phyloP scores from a whole-genome alignment of 2,329 filamentous ascomycete species.

The Colletotrichum australisinense region DNA sequence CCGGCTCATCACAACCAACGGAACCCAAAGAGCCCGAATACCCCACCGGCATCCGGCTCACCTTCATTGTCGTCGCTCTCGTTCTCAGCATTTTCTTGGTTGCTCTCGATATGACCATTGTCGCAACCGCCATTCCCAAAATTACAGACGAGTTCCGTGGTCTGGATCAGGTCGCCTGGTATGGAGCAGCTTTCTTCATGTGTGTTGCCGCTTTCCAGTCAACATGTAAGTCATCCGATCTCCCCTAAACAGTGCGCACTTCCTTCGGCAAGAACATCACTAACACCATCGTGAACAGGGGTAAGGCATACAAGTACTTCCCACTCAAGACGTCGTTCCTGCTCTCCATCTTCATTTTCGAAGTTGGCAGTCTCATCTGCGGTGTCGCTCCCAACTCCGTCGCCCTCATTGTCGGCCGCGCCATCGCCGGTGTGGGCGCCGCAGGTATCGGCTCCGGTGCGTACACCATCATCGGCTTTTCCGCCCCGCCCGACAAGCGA shows the following conservation, averaged over 20 bases:
- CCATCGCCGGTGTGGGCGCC: slow-evolving; percentile 58
- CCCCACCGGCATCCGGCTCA: slow-evolving; percentile 51
- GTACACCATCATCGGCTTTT: slow-evolving; percentile 60
- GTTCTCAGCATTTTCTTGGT: slow-evolving; percentile 61
- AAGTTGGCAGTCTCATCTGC: slow-evolving; percentile 65
- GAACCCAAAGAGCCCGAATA: slow-evolving; percentile 48
- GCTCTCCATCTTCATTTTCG: slow-evolving; percentile 61
- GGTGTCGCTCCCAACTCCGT: slow-evolving; percentile 58
- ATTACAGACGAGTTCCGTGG: slow-evolving; percentile 65
- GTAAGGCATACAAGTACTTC: slow-evolving; percentile 64
- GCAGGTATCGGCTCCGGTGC: slow-evolving; percentile 61
- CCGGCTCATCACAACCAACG: slow-evolving; percentile 6
- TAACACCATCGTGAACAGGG: slow-evolving; percentile 46
- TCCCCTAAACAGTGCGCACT: slow-evolving; percentile 30
- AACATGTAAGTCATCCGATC: slow-evolving; percentile 42
- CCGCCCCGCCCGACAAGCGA: slow-evolving; percentile 48
- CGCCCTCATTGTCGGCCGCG: slow-evolving; percentile 63
- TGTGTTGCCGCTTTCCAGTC: slow-evolving; percentile 58
- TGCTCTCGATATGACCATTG: slow-evolving; percentile 63
- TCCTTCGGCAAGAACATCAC: slow-evolving; percentile 32
- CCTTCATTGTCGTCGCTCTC: slow-evolving; percentile 58
- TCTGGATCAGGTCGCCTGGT: slow-evolving; percentile 68
- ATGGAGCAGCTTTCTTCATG: slow-evolving; percentile 66
- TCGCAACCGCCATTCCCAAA: slow-evolving; percentile 67
- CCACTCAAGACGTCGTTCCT: slow-evolving; percentile 63